Evolutionary conservation across 1,284 basidiomycete species (phyloP).

Genomic region (Trametes hirsuta): DNA sequence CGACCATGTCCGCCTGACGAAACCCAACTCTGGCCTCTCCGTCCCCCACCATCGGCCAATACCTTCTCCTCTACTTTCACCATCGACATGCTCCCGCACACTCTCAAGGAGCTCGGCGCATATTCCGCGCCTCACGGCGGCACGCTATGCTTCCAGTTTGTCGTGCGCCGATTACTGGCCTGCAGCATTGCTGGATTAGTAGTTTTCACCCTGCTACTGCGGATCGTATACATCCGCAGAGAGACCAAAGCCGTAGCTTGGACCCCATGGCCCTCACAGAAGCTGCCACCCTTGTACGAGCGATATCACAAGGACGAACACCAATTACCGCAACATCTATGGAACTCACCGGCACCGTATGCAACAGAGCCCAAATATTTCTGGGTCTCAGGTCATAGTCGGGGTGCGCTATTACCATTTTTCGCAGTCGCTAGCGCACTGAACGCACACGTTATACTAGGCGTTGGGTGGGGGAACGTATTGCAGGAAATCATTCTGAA

Average conservation of each 20-base stretch:
- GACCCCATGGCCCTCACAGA: constrained; percentile 9
- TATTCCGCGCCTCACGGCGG: neutral
- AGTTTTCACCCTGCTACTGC: constrained; percentile 15
- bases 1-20: too few species aligned
- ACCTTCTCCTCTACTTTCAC: neutral
- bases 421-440: neutral
- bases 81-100: constrained; percentile 10
- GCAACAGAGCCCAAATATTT: constrained; percentile 19
- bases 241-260: neutral
- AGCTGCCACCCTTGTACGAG: constrained; percentile 19
- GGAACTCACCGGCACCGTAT: constrained; percentile 12
- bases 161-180: constrained; percentile 17
- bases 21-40: too few species aligned
- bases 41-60: neutral
- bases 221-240: constrained; percentile 9
- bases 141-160: constrained; percentile 10
- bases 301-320: constrained; percentile 21
- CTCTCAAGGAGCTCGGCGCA: constrained; percentile 2
- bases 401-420: constrained; percentile 7
- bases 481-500: constrained; percentile 57
- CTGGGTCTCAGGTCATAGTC: constrained; percentile 15
- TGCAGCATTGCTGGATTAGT: constrained; percentile 17
- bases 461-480: constrained; percentile 53
- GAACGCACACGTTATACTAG: neutral
- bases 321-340: constrained; percentile 18